Evolutionary conservation across 1,284 basidiomycete species (phyloP), one percentile per base, ranked within the genome.

Genomic region (Bjerkandera adusta): DNA sequence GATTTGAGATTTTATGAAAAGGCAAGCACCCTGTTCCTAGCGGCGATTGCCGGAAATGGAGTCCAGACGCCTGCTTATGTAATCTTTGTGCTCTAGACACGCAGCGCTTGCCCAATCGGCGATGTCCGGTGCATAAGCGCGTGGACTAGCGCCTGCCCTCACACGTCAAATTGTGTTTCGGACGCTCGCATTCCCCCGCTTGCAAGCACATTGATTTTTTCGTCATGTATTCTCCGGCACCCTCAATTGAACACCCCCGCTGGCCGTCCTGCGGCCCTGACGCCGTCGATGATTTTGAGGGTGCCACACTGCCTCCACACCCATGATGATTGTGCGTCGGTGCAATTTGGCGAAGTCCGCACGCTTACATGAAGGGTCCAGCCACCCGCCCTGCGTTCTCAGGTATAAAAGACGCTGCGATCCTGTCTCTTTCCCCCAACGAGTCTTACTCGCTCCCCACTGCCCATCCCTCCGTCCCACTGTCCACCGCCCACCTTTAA

Each of bases 401-500:
- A 47, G 43, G 53, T 58, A 58, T 58, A 61, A 55, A 56, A 53
- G 42, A 40, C 52, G 29, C 33, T 30, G n/a, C 4, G 12, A 35
- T 34, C 26, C 16, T 37, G 24, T 41, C 30, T 20, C 12, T 34
- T 12, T 35, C 38, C 42, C 56, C 16, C 45, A 48, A 60, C 59
- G 57, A 58, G 60, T 60, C 48, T 44, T 48, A 15, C 57, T 59
- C 54, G 57, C 49, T 48, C 32, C 42, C 44, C 37, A 27, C 41
- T 26, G 30, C 43, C 33, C 38, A 27, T 36, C 27, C 45, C 21
- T 34, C 48, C 41, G 27, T 36, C 45, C 16, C 48, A 34, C 36
- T 36, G 18, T 36, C 25, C 29, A 13, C 41, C 32, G 32, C 35
- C 35, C 42, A 34, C 45, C 29, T 47, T 27, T 24, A 12, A 45